Conservation (phyloP, 139 green algal species). For the Closterium sp. region DNA sequence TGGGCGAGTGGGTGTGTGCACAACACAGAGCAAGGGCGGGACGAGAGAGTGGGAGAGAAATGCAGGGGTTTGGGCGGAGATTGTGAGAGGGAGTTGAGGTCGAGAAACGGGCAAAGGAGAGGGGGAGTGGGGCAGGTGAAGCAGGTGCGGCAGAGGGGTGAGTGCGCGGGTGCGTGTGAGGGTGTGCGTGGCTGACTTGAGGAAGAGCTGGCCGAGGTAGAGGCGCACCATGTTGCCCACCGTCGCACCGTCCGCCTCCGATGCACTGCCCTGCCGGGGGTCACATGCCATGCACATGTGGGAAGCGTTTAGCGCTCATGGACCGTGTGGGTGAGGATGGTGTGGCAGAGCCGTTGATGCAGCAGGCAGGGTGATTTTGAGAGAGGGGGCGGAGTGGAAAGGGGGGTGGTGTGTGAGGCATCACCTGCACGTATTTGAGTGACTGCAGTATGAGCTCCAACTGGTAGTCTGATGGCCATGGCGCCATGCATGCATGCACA, state of each 20-base stretch:
- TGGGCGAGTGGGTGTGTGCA: too few species aligned
- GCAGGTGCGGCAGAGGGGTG: too few species aligned
- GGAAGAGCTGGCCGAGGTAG: slow-evolving; percentile 35
- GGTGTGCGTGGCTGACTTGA: slow-evolving; percentile 17
- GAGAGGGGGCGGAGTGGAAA: background rate
- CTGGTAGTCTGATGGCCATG: slow-evolving; percentile 27
- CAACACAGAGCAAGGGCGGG: too few species aligned
- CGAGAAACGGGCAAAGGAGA: background rate
- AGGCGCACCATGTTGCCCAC: slow-evolving; percentile 16
- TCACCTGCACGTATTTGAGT: slow-evolving; percentile 26
- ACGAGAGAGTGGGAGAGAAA: background rate
- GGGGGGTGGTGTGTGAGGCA: background rate
- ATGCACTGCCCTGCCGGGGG: background rate
- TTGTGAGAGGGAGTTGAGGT: background rate
- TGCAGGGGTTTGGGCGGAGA: background rate
- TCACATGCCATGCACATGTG: background rate
- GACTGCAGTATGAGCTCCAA: slow-evolving; percentile 43
- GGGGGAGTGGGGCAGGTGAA: too few species aligned
- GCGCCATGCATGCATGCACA: background rate
- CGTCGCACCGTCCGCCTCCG: background rate
- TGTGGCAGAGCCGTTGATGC: too few species aligned
- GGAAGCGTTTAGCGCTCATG: too few species aligned
- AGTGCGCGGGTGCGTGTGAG: background rate
- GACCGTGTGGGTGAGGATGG: background rate
- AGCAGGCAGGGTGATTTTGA: background rate